Evolutionary conservation across 208 protist species (phyloP).

Genomic region (Leishmania guyanensis): DNA sequence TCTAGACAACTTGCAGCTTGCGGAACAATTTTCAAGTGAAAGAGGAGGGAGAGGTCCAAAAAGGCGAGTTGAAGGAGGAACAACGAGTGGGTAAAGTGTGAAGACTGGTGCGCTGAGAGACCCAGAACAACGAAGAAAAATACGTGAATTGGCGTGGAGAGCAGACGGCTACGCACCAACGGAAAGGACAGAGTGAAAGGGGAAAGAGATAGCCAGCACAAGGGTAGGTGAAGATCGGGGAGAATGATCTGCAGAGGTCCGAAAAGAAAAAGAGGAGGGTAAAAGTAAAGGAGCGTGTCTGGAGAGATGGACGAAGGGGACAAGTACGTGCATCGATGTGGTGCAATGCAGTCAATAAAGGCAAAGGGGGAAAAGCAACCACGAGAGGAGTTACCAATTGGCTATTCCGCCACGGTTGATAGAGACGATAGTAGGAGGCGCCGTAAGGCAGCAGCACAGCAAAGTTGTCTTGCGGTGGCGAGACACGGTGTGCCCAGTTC

Average conservation of each 20-base stretch:
- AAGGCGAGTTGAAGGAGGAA: not conserved
- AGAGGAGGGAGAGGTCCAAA: not conserved
- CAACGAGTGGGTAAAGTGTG: not conserved
- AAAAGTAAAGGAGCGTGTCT: not conserved
- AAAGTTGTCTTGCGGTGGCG: not conserved
- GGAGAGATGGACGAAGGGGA: not conserved
- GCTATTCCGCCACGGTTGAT: not conserved
- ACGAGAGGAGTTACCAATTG: not conserved
- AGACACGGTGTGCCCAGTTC: not conserved
- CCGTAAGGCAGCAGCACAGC: constrained; percentile 1
- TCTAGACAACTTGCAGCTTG: constrained; percentile 37
- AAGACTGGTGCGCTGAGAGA: not conserved
- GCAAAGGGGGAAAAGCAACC: not conserved
- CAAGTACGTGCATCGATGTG: not conserved
- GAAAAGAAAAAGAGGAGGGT: not conserved
- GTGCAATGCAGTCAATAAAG: not conserved
- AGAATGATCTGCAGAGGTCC: not conserved
- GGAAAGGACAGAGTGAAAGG: not conserved
- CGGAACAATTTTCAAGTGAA: constrained; percentile 12
- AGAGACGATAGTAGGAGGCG: not conserved
- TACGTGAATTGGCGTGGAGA: not conserved
- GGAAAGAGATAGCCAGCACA: not conserved
- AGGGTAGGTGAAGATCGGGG: not conserved
- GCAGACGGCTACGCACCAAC: not conserved
- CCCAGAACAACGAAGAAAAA: not conserved